Conservation (phyloP, 2,329 filamentous ascomycete species). For the Ophiostoma tasmaniense region DNA sequence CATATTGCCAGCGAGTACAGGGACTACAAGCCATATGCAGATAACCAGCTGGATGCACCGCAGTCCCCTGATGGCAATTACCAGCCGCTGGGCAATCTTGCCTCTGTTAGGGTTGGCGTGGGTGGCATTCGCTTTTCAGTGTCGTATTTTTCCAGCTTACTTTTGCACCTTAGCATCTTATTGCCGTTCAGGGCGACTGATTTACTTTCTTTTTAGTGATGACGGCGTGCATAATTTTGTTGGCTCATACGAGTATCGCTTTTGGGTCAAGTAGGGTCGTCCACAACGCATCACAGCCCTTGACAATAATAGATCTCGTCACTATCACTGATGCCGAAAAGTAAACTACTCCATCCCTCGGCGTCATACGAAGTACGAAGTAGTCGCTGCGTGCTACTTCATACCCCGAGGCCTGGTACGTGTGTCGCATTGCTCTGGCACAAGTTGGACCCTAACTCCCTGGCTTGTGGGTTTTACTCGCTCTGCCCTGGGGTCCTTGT, state of each 20-base stretch:
- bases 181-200: too few relatives aligned
- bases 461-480: neutral
- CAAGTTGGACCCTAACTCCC: neutral
- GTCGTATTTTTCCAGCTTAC: neutral
- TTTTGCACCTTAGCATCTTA: neutral
- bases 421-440: neutral
- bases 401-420: neutral
- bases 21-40: neutral
- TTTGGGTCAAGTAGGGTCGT: neutral
- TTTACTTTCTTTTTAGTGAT: too few relatives aligned
- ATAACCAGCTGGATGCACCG: neutral
- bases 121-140: neutral
- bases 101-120: neutral
- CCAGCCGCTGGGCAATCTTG: constrained; percentile 1
- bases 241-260: neutral
- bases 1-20: neutral
- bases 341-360: neutral
- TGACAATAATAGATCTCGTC: neutral
- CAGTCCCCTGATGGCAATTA: neutral
- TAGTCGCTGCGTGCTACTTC: neutral
- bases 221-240: neutral
- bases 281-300: neutral
- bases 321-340: neutral
- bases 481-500: neutral
- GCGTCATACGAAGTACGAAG: too few relatives aligned